Conservation (phyloP, 2,329 filamentous ascomycete species). For the Hypoxylon sp. region DNA sequence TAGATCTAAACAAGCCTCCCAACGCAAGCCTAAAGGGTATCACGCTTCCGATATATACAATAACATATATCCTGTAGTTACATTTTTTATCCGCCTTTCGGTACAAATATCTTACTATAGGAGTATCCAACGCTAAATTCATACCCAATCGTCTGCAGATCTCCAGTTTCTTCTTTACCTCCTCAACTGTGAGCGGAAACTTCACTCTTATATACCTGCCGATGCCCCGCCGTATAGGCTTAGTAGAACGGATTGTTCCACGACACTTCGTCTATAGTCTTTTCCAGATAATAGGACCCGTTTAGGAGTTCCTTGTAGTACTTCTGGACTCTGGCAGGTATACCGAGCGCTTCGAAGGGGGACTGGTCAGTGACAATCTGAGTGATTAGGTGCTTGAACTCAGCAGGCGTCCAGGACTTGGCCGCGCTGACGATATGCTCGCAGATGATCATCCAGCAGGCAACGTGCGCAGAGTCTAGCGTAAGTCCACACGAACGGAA, state of each 20-base stretch:
- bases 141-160: too few species aligned
- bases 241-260: slow-evolving; percentile 37
- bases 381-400: neutral
- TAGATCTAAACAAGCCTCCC: neutral
- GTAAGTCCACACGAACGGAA: slow-evolving; percentile 37
- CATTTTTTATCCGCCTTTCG: neutral
- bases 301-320: neutral
- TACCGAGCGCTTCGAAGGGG: neutral
- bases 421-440: neutral
- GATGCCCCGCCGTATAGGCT: neutral
- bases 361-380: neutral
- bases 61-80: neutral
- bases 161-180: too few species aligned
- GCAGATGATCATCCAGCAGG: slow-evolving; percentile 19
- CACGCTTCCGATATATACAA: neutral
- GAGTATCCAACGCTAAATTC: too few species aligned
- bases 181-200: too few species aligned
- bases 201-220: too few species aligned
- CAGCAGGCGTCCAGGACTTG: neutral
- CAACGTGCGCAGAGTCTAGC: slow-evolving; percentile 27
- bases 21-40: neutral
- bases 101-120: neutral
- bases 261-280: neutral
- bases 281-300: neutral
- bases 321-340: neutral